Conservation (phyloP, 2,329 filamentous ascomycete genomes). For the Aspergillus terreus region DNA sequence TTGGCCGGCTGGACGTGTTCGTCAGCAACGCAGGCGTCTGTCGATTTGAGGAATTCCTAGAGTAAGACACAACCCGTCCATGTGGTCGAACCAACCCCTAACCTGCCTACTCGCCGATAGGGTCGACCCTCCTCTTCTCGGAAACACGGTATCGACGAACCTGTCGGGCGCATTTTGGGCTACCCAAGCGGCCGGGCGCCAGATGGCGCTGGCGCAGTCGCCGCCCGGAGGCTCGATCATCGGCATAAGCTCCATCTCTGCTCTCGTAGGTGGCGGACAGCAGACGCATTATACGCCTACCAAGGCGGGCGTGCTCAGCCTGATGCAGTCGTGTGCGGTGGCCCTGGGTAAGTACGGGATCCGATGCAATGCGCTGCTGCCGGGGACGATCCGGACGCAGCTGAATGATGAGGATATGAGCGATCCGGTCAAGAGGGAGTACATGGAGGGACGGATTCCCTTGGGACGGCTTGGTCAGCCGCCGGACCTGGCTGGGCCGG, state of each 20-base stretch:
- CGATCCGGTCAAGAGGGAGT: constrained; percentile 66
- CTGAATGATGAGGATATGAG: constrained; percentile 77
- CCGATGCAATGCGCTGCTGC: constrained; percentile 77
- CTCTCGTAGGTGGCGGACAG: constrained; percentile 61
- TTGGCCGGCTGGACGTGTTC: constrained; percentile 66
- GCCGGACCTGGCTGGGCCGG: constrained; percentile 74
- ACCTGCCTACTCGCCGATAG: constrained; percentile 29
- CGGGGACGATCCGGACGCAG: constrained; percentile 79
- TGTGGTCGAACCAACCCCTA: too few relatives aligned
- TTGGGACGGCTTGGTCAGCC: constrained; percentile 70
- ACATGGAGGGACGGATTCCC: constrained; percentile 80
- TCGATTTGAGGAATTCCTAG: constrained; percentile 81
- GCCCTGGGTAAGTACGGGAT: constrained; percentile 73
- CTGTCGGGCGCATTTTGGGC: constrained; percentile 85
- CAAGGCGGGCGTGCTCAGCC: constrained; percentile 73
- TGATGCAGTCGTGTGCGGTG: constrained; percentile 81
- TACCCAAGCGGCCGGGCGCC: constrained; percentile 76
- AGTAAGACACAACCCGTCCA: constrained; percentile 41
- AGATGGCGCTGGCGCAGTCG: constrained; percentile 71
- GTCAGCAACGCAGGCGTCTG: constrained; percentile 88
- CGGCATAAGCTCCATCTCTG: constrained; percentile 39
- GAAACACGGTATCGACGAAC: constrained; percentile 72
- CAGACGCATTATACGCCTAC: constrained; percentile 88
- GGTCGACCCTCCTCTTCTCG: constrained; percentile 66
- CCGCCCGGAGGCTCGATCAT: constrained; percentile 73